Conservation (phyloP, 1,139 yeast species). For the Taphrina wiesneri region DNA sequence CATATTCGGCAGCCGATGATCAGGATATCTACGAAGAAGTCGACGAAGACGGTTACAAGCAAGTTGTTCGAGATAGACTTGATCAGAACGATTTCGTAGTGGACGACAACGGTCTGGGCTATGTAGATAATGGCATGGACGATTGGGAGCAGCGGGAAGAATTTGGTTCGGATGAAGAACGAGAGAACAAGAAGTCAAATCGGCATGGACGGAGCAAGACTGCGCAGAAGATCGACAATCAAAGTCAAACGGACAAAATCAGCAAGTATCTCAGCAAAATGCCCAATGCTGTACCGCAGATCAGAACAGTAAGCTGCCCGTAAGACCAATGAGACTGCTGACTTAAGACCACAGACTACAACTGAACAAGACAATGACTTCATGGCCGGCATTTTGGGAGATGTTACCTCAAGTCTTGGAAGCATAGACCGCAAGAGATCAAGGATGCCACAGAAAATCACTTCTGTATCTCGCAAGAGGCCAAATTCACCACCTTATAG, state of each 20-base stretch:
- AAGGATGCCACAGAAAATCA: neutral
- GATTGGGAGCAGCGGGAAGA: conserved; percentile 71
- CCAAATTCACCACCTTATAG: neutral
- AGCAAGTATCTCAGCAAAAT: conserved; percentile 29
- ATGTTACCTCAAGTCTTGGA: conserved; percentile 36
- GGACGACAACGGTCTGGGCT: conserved; percentile 87
- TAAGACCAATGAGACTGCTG: conserved; percentile 40
- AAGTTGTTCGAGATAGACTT: conserved; percentile 74
- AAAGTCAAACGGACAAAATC: conserved; percentile 15
- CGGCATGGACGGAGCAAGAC: conserved; percentile 43
- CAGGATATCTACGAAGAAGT: conserved; percentile 78
- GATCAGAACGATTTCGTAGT: conserved; percentile 91
- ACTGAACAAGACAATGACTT: conserved; percentile 43
- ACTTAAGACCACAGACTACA: conserved; percentile 25
- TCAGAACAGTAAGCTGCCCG: conserved; percentile 12
- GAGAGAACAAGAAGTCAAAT: conserved; percentile 49
- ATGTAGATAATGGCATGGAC: conserved; percentile 87
- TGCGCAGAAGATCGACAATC: conserved; percentile 31
- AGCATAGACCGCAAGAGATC: neutral
- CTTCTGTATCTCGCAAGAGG: neutral
- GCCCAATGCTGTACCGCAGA: conserved; percentile 33
- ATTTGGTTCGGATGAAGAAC: conserved; percentile 58
- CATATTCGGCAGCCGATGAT: conserved; percentile 44
- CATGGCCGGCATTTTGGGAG: conserved; percentile 44
- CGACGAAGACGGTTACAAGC: conserved; percentile 75